Percentiles rank a stretch among this genome's conserved stretches.
phyloP scores from a whole-genome alignment of 2,329 filamentous ascomycete species.

The Onygenales sp. region DNA sequence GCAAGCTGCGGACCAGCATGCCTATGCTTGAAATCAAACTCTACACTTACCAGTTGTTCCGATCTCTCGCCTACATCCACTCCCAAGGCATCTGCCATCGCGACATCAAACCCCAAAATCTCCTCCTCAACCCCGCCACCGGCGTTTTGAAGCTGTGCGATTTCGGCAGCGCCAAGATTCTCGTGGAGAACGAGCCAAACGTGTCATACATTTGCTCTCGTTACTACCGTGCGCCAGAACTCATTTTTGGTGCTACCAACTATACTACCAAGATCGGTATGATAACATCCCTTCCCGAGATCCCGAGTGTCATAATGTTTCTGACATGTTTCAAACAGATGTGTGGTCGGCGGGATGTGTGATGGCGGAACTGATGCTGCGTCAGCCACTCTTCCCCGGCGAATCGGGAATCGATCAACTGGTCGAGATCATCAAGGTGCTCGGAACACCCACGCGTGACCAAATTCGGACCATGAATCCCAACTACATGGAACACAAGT shows the following conservation, averaged over 20 bases:
- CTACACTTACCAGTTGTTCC: conserved; percentile 99
- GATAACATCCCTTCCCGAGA: conserved; percentile 21
- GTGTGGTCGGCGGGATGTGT: conserved; percentile 99
- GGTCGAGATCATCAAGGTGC: conserved; percentile 98
- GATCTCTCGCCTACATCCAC: conserved; percentile 96
- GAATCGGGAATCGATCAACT: conserved; percentile 98
- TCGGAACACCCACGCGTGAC: conserved; percentile 91
- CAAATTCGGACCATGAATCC: conserved; percentile 99
- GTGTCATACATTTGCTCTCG: conserved; percentile 99
- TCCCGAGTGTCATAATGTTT: conserved; percentile 6
- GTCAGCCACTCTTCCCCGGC: conserved; percentile 92
- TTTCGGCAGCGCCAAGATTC: conserved; percentile 96
- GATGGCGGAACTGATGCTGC: conserved; percentile 98
- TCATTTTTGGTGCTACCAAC: conserved; percentile 98
- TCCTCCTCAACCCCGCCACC: conserved; percentile 81
- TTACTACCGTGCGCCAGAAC: conserved; percentile 94
- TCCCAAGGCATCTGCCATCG: conserved; percentile 98
- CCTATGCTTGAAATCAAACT: conserved; percentile 97
- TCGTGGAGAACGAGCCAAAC: conserved; percentile 97
- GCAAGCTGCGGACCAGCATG: conserved; percentile 99
- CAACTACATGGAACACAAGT: conserved; percentile 99
- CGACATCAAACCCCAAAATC: conserved; percentile 98
- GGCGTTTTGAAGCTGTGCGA: conserved; percentile 96
- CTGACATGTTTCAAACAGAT: conserved; percentile 48
- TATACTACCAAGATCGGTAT: conserved; percentile 99